Evolutionary conservation across 768 basidiomycete genomes (phyloP), one percentile per base, ranked within the genome.

Genomic region (Mycena kentingensis): DNA sequence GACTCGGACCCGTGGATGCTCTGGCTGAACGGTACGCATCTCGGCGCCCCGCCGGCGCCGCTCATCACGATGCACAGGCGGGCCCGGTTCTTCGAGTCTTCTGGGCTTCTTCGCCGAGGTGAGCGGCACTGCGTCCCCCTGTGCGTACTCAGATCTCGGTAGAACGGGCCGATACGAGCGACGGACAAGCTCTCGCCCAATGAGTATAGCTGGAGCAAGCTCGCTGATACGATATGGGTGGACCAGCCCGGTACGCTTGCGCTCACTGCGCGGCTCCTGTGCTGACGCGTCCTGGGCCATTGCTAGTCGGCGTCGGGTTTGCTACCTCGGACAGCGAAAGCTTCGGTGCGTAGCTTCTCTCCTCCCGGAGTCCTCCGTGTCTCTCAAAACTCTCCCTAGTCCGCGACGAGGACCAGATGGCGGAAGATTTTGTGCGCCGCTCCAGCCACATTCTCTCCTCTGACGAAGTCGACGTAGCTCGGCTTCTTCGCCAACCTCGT

Each of bases 1-100:
- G 71, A 67, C 5, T 47, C 49, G 15, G 72, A 82, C 26, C 87
- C 87, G 3, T 88, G 87, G 87, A 78, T 78, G 3, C 82, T 88
- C 31, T 88, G 86, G 86, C 66, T 88, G 25, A 86, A 87, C 51
- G 87, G 85, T 68, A 82, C 81, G 82, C 81, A 28, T 43, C 32
- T 16, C 35, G 49, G 26, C 22, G 22, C 34, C 46, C 36, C 36
- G 38, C 16, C 24, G 4, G 19, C 43, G 46, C 35, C 26, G 48
- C 46, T 3, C 37, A 25, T 21, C 51, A 37, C 25, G 27, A 19
- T 44, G 21, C 11, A 18, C 41, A 39, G 51, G 36, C 47, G 77
- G 87, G 11, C 87, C 87, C 4, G 88, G 88, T 15, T 78, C 85
- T 5, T 88, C 87, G 5, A 85, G 85, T 65, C 69, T 88, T 60